Conservation (phyloP, 345 rosid species). For the Barbarea vulgaris region DNA sequence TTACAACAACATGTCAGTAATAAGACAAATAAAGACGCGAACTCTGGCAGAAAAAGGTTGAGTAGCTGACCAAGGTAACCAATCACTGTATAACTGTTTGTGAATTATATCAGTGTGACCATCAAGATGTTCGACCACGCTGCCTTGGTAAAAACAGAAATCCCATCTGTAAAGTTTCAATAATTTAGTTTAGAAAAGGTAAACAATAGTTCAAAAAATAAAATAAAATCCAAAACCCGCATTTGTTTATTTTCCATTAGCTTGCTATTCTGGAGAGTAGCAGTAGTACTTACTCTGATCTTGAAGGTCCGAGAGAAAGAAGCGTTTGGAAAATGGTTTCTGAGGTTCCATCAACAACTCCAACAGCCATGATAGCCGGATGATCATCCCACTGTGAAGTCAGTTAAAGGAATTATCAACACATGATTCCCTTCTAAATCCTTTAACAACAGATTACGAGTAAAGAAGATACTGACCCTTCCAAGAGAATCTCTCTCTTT, state of each 20-base stretch:
- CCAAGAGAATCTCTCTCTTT: constrained; percentile 74
- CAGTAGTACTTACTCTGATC: constrained; percentile 71
- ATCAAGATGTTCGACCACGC: constrained; percentile 89
- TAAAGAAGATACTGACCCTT: constrained; percentile 53
- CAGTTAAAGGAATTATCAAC: background rate
- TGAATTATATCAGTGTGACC: constrained; percentile 93
- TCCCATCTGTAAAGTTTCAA: constrained; percentile 74
- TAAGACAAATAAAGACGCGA: constrained; percentile 16
- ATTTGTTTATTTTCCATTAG: background rate
- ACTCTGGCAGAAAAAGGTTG: constrained; percentile 16
- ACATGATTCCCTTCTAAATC: background rate
- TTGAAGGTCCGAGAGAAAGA: constrained; percentile 93
- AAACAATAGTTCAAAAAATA: background rate
- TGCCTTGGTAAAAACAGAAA: constrained; percentile 89
- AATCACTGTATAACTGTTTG: constrained; percentile 80
- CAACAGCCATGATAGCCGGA: constrained; percentile 98
- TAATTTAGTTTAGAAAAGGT: background rate
- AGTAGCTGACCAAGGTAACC: constrained; percentile 80
- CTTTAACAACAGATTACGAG: background rate
- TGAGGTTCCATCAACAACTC: constrained; percentile 89
- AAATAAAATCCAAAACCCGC: background rate
- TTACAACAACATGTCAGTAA: constrained; percentile 19
- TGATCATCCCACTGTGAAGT: constrained; percentile 83
- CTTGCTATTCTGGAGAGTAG: constrained; percentile 1
- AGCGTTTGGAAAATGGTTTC: constrained; percentile 92